These are phyloP conservation scores for Macroventuria anomochaeta DNA, from an alignment of 2,329 filamentous ascomycete species.

Conservation along the genomic window DNA sequence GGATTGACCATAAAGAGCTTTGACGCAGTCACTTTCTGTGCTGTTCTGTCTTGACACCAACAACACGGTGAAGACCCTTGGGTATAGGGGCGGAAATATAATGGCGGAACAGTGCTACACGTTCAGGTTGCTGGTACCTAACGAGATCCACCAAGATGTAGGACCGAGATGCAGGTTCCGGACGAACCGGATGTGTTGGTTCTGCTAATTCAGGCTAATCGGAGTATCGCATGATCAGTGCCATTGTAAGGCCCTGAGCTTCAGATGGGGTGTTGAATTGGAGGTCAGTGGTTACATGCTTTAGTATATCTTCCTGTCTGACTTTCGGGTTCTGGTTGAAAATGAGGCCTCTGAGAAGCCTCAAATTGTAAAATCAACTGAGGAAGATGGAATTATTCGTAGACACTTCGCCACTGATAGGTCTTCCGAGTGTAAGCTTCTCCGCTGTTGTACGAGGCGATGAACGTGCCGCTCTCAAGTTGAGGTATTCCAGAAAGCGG, in stretches of 20 bases:
- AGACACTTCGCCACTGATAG: too few species aligned
- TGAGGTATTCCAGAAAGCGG: neutral
- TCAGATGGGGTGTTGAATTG: neutral
- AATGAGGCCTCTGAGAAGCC: too few species aligned
- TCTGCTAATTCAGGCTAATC: neutral
- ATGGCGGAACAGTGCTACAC: neutral
- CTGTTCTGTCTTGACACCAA: neutral
- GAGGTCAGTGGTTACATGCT: neutral
- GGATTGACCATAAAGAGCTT: neutral
- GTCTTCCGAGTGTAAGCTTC: too few species aligned
- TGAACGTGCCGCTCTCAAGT: neutral
- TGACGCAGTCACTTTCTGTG: neutral
- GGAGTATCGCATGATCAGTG: too few species aligned
- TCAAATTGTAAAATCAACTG: too few species aligned
- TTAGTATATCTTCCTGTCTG: neutral
- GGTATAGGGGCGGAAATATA: neutral
- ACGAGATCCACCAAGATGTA: neutral
- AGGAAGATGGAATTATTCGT: too few species aligned
- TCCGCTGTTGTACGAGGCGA: neutral
- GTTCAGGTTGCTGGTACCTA: neutral
- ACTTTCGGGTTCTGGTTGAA: neutral
- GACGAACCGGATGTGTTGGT: neutral
- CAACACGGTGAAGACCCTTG: neutral
- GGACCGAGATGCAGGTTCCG: neutral
- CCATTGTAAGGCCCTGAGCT: neutral